Evolutionary conservation across 345 rosid genomes (phyloP).

Genomic region (Erodium maritimum): DNA sequence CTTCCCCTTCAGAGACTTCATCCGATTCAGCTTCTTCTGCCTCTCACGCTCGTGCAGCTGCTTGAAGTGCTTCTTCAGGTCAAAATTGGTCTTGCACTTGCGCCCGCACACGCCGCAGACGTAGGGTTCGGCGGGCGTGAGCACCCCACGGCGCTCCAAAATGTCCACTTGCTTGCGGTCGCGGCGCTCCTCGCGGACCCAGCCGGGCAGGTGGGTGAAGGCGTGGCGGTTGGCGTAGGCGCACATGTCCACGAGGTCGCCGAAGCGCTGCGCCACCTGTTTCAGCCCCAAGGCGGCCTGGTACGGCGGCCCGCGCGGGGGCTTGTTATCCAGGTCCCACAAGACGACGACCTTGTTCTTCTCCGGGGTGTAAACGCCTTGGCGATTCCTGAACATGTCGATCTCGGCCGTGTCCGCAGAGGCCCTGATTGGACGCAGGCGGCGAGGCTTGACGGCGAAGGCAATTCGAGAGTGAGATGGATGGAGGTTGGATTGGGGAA

Average conservation of each 20-base stretch:
- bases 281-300: constrained; percentile 58
- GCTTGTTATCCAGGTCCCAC: constrained; percentile 98
- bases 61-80: constrained; percentile 75
- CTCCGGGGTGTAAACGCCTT: constrained; percentile 57
- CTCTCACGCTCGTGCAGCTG: constrained; percentile 86
- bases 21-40: constrained; percentile 66
- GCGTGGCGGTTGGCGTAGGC: constrained; percentile 94
- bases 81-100: constrained; percentile 69
- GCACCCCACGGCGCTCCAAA: constrained; percentile 50
- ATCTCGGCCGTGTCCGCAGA: constrained; percentile 32
- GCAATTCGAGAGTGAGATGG: too few species aligned
- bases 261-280: constrained; percentile 47
- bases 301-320: constrained; percentile 76
- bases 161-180: constrained; percentile 44
- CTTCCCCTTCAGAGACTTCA: constrained; percentile 75
- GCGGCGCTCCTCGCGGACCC: constrained; percentile 62
- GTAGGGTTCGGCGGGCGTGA: constrained; percentile 30
- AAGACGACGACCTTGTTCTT: constrained; percentile 62
- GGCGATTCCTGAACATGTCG: constrained; percentile 72
- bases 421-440: constrained; percentile 15
- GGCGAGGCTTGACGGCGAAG: neutral
- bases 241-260: constrained; percentile 59
- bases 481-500: too few species aligned
- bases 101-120: constrained; percentile 74
- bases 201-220: constrained; percentile 64